phyloP scores from a whole-genome alignment of 1,284 basidiomycete species.

The Malassezia equina region DNA sequence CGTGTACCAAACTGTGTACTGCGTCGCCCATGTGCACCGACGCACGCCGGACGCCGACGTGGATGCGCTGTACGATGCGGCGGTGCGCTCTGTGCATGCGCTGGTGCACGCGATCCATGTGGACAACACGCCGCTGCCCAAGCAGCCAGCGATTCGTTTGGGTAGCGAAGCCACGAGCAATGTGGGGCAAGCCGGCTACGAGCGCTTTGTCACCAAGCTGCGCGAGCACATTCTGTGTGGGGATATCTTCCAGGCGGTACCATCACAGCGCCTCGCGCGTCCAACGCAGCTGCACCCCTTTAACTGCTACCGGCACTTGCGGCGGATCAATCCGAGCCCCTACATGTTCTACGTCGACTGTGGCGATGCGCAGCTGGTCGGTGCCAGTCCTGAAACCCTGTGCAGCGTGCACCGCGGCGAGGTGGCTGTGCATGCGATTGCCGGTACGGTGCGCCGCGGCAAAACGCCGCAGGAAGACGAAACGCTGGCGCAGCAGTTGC shows the following conservation, averaged over 20 bases:
- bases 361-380: constrained; percentile 81
- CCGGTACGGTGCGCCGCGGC: constrained; percentile 83
- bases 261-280: constrained; percentile 76
- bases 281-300: constrained; percentile 87
- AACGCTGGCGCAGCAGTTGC: constrained; percentile 62
- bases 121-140: constrained; percentile 54
- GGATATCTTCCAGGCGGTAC: constrained; percentile 98
- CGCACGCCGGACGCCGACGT: constrained; percentile 55
- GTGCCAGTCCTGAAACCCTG: constrained; percentile 91
- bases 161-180: constrained; percentile 58
- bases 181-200: constrained; percentile 86
- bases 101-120: constrained; percentile 21
- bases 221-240: constrained; percentile 91
- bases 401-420: constrained; percentile 80
- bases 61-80: constrained; percentile 23
- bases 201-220: constrained; percentile 77
- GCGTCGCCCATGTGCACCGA: constrained; percentile 82
- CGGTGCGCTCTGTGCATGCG: constrained; percentile 19
- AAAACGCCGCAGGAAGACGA: constrained; percentile 77
- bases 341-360: constrained; percentile 96
- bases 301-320: constrained; percentile 85
- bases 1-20: constrained; percentile 87
- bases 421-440: constrained; percentile 96
- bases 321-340: constrained; percentile 90
- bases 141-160: constrained; percentile 50